Conservation (phyloP, 108 stramenopile genomes). For the Nannochloropsis oceanica region DNA sequence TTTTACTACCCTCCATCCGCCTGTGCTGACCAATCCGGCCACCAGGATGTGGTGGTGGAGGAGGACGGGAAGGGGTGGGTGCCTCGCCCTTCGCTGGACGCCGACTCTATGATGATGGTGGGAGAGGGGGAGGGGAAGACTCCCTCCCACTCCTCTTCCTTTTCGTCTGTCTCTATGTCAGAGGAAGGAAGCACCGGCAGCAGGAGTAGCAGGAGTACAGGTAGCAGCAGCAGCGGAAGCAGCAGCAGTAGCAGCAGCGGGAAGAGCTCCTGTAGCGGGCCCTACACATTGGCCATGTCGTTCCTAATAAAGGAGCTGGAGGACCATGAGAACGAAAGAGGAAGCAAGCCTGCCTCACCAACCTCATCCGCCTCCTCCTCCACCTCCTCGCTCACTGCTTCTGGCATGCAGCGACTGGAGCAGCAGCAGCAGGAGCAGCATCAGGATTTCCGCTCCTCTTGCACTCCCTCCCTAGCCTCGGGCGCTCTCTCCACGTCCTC, state of each 20-base stretch:
- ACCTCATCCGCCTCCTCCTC: background rate
- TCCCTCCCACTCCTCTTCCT: background rate
- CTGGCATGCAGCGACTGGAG: background rate
- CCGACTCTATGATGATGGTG: background rate
- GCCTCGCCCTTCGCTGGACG: no score
- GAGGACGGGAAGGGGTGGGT: no score
- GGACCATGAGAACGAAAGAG: background rate
- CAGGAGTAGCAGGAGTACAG: background rate
- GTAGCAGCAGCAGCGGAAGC: background rate
- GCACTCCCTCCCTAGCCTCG: background rate
- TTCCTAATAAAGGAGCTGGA: background rate
- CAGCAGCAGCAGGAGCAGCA: background rate
- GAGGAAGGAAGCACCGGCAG: background rate
- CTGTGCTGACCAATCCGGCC: no score
- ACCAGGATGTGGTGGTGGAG: no score
- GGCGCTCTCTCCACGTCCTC: background rate
- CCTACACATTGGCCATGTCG: background rate
- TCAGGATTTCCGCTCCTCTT: background rate
- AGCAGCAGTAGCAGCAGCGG: background rate
- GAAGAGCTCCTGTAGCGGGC: background rate
- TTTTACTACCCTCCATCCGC: no score
- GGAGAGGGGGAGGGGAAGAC: background rate
- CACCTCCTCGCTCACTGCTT: background rate
- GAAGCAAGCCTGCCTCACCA: background rate
- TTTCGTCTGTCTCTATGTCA: background rate